Conservation (phyloP, 2,329 filamentous ascomycete species). For the Stylonectria norvegica region DNA sequence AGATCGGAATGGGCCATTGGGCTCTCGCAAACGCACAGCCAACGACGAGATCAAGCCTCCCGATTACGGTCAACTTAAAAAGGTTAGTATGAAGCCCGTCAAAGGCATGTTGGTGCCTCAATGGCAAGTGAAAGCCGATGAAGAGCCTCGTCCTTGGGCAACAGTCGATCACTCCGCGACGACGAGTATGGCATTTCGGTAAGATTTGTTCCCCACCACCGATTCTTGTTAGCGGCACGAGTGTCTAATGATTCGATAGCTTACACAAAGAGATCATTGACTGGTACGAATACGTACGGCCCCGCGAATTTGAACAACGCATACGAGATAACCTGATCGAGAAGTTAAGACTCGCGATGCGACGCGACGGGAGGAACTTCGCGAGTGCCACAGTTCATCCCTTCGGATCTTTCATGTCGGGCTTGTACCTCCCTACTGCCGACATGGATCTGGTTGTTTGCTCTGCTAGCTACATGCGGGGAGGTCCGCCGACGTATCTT, state of each 20-base stretch:
- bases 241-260: constrained; percentile 40
- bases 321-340: constrained; percentile 71
- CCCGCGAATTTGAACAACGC: constrained; percentile 70
- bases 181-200: constrained; percentile 55
- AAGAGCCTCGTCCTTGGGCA: constrained; percentile 62
- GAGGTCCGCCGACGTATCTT: constrained; percentile 46
- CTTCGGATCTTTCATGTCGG: constrained; percentile 94
- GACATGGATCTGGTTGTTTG: constrained; percentile 94
- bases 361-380: constrained; percentile 46
- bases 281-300: constrained; percentile 82
- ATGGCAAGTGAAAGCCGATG: constrained; percentile 47
- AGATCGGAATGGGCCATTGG: constrained; percentile 46
- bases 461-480: constrained; percentile 53
- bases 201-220: constrained; percentile 25
- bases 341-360: constrained; percentile 61
- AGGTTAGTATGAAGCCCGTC: constrained; percentile 45
- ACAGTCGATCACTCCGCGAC: constrained; percentile 52
- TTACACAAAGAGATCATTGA: constrained; percentile 87
- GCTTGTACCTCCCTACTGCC: constrained; percentile 65
- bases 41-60: constrained; percentile 64
- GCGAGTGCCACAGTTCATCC: constrained; percentile 61
- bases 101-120: constrained; percentile 48
- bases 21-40: constrained; percentile 70
- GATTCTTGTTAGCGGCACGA: neutral
- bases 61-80: constrained; percentile 51